These are phyloP conservation scores for Phialophora verrucosa DNA, from an alignment of 2,329 filamentous ascomycete genomes.

Conservation along the genomic window DNA sequence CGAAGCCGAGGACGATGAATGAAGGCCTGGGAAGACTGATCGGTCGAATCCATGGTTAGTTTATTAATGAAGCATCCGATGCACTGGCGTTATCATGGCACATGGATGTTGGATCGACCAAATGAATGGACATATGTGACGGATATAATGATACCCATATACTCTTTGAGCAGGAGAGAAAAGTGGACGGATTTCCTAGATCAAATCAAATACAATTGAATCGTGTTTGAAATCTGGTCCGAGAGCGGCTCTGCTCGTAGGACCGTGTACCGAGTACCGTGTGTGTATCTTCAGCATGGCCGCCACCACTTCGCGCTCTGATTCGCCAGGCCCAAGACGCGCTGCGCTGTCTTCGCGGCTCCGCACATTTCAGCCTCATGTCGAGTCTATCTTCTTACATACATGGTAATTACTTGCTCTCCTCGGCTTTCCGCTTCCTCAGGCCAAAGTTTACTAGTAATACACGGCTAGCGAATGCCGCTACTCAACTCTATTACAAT, in stretches of 20 bases:
- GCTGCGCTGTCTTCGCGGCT: neutral
- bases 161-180: slow-evolving; percentile 7
- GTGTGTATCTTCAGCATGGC: too few relatives aligned
- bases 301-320: neutral
- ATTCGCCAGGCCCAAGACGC: neutral
- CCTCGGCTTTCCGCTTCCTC: too few relatives aligned
- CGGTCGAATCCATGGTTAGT: neutral
- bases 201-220: neutral
- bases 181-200: neutral
- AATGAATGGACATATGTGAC: slow-evolving; percentile 13
- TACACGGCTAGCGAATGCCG: too few relatives aligned
- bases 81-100: neutral
- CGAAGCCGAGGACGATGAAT: slow-evolving; percentile 26
- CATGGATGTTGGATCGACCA: neutral
- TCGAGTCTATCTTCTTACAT: too few relatives aligned
- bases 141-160: slow-evolving; percentile 32
- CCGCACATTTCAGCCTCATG: neutral
- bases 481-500: neutral
- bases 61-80: neutral
- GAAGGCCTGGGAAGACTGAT: neutral
- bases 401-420: too few relatives aligned
- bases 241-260: too few relatives aligned
- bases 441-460: too few relatives aligned
- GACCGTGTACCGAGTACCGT: too few relatives aligned
- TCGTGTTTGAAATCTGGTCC: too few relatives aligned